Conservation (phyloP, 2,329 filamentous ascomycete species). For the Davidsoniella neocaledoniae region DNA sequence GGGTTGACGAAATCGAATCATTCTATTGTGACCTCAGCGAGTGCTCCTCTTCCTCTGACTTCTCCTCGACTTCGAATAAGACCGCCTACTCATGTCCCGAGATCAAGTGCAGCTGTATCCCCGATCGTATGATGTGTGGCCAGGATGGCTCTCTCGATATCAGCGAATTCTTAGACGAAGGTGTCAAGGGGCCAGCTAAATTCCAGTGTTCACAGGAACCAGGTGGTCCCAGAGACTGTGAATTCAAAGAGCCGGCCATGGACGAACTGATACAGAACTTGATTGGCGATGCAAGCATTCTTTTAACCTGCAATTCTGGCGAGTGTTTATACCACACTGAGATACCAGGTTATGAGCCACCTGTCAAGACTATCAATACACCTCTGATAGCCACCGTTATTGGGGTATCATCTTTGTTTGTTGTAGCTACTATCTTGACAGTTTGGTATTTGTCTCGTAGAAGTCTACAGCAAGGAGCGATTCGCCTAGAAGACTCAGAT, state of each 20-base stretch:
- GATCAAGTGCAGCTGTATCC: constrained; percentile 74
- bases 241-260: constrained; percentile 84
- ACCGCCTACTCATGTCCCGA: constrained; percentile 75
- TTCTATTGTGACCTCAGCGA: constrained; percentile 87
- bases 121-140: constrained; percentile 85
- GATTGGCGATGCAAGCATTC: constrained; percentile 84
- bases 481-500: constrained; percentile 76
- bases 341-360: constrained; percentile 75
- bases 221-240: constrained; percentile 48
- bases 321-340: constrained; percentile 91
- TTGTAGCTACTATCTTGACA: constrained; percentile 68
- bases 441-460: constrained; percentile 82
- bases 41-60: constrained; percentile 57
- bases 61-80: constrained; percentile 53
- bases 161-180: constrained; percentile 65
- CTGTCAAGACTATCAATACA: constrained; percentile 90
- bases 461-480: constrained; percentile 50
- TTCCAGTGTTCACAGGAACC: constrained; percentile 58
- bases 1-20: constrained; percentile 85
- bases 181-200: constrained; percentile 72
- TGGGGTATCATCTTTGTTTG: constrained; percentile 66
- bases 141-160: constrained; percentile 85
- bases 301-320: constrained; percentile 63
- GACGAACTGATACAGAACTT: constrained; percentile 74
- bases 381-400: constrained; percentile 91